phyloP scores from a whole-genome alignment of 345 rosid genomes.

The Triadica sebifera region DNA sequence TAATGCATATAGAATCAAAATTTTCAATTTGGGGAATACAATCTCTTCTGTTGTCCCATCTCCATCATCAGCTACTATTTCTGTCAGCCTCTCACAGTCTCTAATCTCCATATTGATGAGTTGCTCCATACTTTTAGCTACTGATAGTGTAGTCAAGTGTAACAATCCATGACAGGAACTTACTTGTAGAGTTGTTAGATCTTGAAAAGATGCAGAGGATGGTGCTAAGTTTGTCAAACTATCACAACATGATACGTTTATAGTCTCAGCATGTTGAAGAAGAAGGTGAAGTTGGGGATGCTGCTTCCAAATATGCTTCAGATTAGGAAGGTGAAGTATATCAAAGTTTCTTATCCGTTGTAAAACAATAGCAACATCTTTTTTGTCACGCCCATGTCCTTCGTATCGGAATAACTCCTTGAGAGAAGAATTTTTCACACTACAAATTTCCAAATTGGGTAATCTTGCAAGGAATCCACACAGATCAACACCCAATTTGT shows the following conservation, averaged over 20 bases:
- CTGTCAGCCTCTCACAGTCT: slow-evolving; percentile 9
- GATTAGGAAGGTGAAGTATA: accelerated
- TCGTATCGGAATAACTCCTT: slow-evolving; percentile 7
- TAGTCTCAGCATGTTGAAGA: not conserved
- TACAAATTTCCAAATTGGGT: slow-evolving; percentile 8
- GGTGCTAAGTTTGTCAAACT: slow-evolving; percentile 9
- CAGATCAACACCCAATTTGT: no score
- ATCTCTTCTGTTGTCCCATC: slow-evolving; percentile 13
- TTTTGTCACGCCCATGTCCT: not conserved
- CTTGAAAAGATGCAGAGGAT: slow-evolving; percentile 10
- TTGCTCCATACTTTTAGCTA: slow-evolving; percentile 17
- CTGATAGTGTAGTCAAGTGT: not conserved
- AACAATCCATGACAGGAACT: not conserved
- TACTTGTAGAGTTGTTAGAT: slow-evolving; percentile 11
- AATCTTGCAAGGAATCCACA: not conserved
- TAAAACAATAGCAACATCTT: not conserved
- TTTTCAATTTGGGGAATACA: slow-evolving; percentile 6
- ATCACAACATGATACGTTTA: not conserved
- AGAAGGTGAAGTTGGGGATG: not conserved
- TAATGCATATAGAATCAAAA: not conserved
- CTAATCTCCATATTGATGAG: slow-evolving; percentile 13
- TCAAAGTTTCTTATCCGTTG: not conserved
- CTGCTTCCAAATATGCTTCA: slow-evolving; percentile 3
- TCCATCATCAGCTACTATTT: slow-evolving; percentile 2
- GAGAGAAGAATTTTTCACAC: not conserved